Evolutionary conservation across 176 grass and related monocot species (phyloP).

Genomic region (Carex parvula): DNA sequence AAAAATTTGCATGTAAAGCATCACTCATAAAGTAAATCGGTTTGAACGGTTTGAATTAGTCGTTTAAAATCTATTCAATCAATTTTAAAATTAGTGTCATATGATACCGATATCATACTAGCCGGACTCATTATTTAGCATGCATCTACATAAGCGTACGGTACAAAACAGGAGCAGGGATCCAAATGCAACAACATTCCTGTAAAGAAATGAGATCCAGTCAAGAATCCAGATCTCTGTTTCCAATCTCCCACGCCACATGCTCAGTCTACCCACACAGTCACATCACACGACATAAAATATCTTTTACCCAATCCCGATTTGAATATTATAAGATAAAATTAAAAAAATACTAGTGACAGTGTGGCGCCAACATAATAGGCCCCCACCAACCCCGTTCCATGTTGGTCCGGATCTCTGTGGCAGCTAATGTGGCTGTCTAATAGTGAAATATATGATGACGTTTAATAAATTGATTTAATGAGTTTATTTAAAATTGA

Average conservation of each 20-base stretch:
- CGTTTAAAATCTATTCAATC: too few relatives aligned
- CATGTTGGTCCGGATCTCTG: background rate
- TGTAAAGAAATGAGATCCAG: background rate
- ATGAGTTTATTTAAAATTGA: too few relatives aligned
- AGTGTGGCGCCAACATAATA: background rate
- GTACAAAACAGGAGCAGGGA: background rate
- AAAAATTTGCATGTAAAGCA: too few relatives aligned
- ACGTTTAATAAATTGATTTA: too few relatives aligned
- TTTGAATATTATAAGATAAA: background rate
- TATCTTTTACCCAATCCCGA: background rate
- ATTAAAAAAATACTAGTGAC: background rate
- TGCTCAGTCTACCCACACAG: background rate
- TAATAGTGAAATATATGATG: too few relatives aligned
- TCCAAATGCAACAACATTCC: background rate
- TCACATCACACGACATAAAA: background rate
- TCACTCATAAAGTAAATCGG: too few relatives aligned
- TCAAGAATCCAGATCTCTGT: background rate
- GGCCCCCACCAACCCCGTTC: constrained; percentile 3
- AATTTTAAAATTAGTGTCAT: too few relatives aligned
- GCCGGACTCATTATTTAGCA: background rate
- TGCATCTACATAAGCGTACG: background rate
- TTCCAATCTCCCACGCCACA: background rate
- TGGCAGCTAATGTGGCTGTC: background rate
- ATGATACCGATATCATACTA: too few relatives aligned
- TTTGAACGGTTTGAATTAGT: too few relatives aligned